Base-by-base conservation (phyloP, 169 alveolate genomes). In the Theileria luwenshuni region DNA sequence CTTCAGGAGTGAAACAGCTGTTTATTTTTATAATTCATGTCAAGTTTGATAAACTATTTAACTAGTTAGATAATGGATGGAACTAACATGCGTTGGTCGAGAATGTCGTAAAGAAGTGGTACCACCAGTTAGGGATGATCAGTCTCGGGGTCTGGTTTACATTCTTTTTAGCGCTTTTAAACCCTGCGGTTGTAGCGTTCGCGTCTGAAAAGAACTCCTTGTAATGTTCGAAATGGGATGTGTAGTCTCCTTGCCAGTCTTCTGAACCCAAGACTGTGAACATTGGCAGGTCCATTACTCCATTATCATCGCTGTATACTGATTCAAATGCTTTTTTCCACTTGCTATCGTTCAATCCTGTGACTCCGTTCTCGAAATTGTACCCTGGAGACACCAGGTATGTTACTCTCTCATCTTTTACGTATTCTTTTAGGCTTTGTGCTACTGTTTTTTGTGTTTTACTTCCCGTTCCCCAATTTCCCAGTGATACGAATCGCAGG, bases 71-170 rank as follows among this genome's bases (percentile, higher is more conserved):
- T 74, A 6, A 0, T 59, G 21, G 0, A 21, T 52, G 5, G 67
- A 90, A 77, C 86, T 23, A 71, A 79, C 87, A 62, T 3, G 87
- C 95, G 28, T 94, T 86, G 17, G 85, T 77, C 35, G 96, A 81
- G 64, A 92, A 92, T 83, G 83, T 94, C 41, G 92, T 86, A 15
- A 86, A 79, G 77, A 89, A 91, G 74, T 94, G 96, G 69, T 92
- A 94, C 97, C 97, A 94, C 88, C 93, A 94, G 83, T 94, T 94
- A 58, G 97, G 97, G 79, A 93, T 85, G 23, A 92, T 93, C 94
- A 96, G 91, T 63, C 94, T 87, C 7, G 97, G 97, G 17, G 62
- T 69, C 2, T 76, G 72, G 8, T 75, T 85, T 42, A 75, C 30
- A 15, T 13, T 61, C 30, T 86, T 75, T 28, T 38, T 79, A 38